These are phyloP conservation scores for Tetragonia tetragonoides DNA, from an alignment of 148 eudicot species.

Conservation along the genomic window DNA sequence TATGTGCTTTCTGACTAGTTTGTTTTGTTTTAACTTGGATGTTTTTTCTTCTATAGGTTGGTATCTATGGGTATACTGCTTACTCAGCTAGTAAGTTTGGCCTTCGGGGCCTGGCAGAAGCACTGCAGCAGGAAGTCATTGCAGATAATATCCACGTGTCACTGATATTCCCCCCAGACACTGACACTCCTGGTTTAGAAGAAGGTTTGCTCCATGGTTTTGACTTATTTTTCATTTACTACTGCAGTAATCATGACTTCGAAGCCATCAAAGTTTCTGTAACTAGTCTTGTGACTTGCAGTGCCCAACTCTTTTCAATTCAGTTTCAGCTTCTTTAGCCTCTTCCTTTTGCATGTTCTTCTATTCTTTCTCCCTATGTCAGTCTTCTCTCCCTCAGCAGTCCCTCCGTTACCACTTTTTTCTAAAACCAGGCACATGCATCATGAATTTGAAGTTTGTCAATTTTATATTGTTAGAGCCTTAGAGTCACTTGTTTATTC, in stretches of 20 bases:
- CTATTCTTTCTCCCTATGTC: not conserved
- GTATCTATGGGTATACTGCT: slow-evolving; percentile 91
- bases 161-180: slow-evolving; percentile 89
- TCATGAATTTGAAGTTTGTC: no score
- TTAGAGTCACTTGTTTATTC: not conserved
- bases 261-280: not conserved
- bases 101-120: slow-evolving; percentile 88
- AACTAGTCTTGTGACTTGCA: not conserved
- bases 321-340: not conserved
- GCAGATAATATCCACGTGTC: slow-evolving; percentile 76
- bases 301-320: not conserved
- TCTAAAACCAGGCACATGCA: no score
- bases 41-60: slow-evolving; percentile 48
- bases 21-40: not conserved
- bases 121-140: slow-evolving; percentile 90
- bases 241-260: not conserved
- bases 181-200: slow-evolving; percentile 82
- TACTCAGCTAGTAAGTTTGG: slow-evolving; percentile 97
- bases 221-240: not conserved
- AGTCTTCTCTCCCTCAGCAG: not conserved
- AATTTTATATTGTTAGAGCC: no score
- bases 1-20: not conserved
- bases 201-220: slow-evolving; percentile 45
- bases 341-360: not conserved
- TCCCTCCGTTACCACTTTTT: not conserved